Percentiles rank a stretch among this genome's conserved stretches.
These are phyloP conservation scores for Biscogniauxia marginata DNA, from an alignment of 2,329 filamentous ascomycete species.

Conservation along the genomic window DNA sequence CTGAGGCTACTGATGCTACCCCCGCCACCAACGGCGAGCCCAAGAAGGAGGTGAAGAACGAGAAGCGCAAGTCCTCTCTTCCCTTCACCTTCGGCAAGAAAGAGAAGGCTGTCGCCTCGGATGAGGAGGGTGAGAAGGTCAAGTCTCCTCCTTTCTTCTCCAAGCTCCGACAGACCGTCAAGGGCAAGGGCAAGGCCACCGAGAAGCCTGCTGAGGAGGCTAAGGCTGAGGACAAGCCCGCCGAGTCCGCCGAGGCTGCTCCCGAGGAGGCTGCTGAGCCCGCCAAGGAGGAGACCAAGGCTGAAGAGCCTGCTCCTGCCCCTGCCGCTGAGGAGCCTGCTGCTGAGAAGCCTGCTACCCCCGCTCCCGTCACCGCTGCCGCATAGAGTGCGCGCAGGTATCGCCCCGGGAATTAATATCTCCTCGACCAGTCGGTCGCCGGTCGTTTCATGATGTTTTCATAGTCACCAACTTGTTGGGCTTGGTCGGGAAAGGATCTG, in stretches of 20 bases:
- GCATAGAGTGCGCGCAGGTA: conserved; percentile 30
- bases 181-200: conserved; percentile 33
- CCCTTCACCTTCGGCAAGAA: conserved; percentile 79
- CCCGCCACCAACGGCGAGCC: conserved; percentile 51
- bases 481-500: conserved; percentile 38
- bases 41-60: conserved; percentile 64
- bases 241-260: conserved; percentile 11
- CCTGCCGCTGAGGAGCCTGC: conserved; percentile 29
- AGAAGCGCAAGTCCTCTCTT: conserved; percentile 80
- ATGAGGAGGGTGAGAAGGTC: conserved; percentile 61
- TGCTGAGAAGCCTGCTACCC: conserved; percentile 14
- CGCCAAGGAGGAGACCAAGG: conserved; percentile 22
- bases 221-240: conserved; percentile 19
- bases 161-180: conserved; percentile 47
- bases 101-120: conserved; percentile 57
- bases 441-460: conserved; percentile 30
- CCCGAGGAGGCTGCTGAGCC: conserved; percentile 1
- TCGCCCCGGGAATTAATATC: conserved; percentile 14
- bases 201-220: conserved; percentile 26
- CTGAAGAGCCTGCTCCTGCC: conserved; percentile 28
- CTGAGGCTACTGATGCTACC: conserved; percentile 46
- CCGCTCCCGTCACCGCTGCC: conserved; percentile 34
- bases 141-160: conserved; percentile 57
- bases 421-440: conserved; percentile 11
- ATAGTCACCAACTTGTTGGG: conserved; percentile 32